Percentiles rank a stretch among this genome's conserved stretches.
phyloP scores from a whole-genome alignment of 2,329 filamentous ascomycete genomes.

The Neonectria coccinea region DNA sequence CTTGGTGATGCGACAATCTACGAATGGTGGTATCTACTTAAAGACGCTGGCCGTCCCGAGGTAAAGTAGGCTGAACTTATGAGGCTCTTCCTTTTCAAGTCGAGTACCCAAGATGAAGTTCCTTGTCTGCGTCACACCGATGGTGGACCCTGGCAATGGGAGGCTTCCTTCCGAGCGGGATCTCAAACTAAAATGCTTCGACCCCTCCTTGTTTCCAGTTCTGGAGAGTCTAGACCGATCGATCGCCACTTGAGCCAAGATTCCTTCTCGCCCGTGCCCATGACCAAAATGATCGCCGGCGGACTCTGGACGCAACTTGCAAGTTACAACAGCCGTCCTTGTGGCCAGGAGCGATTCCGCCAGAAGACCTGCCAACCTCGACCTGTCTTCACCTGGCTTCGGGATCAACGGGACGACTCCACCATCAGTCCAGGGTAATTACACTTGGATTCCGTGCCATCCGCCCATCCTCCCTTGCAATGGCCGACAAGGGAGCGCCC shows the following conservation, averaged over 20 bases:
- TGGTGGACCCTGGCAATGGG: no score
- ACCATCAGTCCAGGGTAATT: neutral
- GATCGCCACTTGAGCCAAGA: neutral
- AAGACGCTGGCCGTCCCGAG: no score
- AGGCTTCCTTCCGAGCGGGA: neutral
- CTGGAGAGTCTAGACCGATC: neutral
- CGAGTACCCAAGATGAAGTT: neutral
- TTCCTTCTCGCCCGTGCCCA: neutral
- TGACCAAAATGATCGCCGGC: no score
- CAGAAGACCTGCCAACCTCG: no score
- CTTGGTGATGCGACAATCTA: neutral
- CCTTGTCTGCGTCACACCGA: no score
- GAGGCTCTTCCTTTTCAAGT: neutral
- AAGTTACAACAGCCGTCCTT: neutral
- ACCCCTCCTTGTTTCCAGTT: neutral
- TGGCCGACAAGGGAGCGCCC: neutral
- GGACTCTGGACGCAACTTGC: no score
- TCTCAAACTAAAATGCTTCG: neutral
- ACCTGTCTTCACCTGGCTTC: no score
- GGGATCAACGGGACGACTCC: no score
- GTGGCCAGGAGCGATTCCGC: no score
- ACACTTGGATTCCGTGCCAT: neutral
- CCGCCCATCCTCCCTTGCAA: neutral
- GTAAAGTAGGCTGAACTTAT: neutral
- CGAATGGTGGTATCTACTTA: no score